These are phyloP conservation scores for Ceratocystis colombiana DNA, from an alignment of 2,329 filamentous ascomycete genomes.

Conservation along the genomic window DNA sequence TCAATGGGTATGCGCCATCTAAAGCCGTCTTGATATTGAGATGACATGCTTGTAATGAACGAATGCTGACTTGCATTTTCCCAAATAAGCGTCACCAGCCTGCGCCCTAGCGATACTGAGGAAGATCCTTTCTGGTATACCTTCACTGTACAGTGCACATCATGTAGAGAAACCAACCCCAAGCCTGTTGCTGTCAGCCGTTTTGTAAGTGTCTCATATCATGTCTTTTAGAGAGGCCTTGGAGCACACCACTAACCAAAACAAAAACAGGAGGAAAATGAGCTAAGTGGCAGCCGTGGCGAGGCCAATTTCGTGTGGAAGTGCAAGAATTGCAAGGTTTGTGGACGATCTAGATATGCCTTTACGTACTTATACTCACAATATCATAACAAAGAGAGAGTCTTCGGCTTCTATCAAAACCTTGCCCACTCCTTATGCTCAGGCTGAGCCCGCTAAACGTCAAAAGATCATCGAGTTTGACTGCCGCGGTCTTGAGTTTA, in stretches of 20 bases:
- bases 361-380: not conserved
- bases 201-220: conserved; percentile 52
- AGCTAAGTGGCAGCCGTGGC: conserved; percentile 83
- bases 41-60: not conserved
- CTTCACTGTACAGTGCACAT: conserved; percentile 97
- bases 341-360: conserved; percentile 24
- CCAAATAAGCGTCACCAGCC: conserved; percentile 66
- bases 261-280: conserved; percentile 62
- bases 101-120: conserved; percentile 71
- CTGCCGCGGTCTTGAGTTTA: conserved; percentile 86
- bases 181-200: conserved; percentile 81
- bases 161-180: conserved; percentile 79
- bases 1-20: conserved; percentile 49
- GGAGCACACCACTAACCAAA: not conserved
- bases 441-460: conserved; percentile 59
- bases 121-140: conserved; percentile 89
- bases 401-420: conserved; percentile 76
- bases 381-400: conserved; percentile 49
- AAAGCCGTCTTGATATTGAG: not conserved
- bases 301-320: conserved; percentile 99
- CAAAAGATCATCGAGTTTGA: conserved; percentile 84
- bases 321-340: conserved; percentile 94
- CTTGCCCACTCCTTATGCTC: conserved; percentile 60
- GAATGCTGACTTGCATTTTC: conserved; percentile 19
- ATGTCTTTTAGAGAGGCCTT: not conserved